phyloP scores from a whole-genome alignment of 1,284 basidiomycete genomes.

The Cystobasidium sp. region DNA sequence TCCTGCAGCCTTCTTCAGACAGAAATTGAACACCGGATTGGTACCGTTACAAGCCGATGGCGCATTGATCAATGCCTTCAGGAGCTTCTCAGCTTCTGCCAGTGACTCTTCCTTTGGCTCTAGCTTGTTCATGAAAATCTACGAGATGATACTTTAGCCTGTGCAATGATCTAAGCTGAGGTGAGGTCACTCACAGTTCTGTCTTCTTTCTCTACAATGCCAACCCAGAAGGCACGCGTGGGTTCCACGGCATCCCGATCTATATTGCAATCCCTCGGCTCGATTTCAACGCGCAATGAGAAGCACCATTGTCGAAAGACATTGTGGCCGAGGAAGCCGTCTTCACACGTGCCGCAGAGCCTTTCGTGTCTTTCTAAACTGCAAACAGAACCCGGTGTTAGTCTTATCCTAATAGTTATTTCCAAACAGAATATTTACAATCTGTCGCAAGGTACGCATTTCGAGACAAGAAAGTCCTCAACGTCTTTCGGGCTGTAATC shows the following conservation, averaged over 20 bases:
- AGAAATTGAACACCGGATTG: constrained; percentile 40
- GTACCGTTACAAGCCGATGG: constrained; percentile 19
- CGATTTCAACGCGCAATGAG: constrained; percentile 26
- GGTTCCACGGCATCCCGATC: constrained; percentile 6
- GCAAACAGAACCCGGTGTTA: neutral
- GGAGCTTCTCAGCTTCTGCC: constrained; percentile 3
- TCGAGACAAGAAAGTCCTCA: neutral
- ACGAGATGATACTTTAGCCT: neutral
- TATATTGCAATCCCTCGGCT: constrained; percentile 23
- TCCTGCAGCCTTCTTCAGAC: constrained; percentile 4
- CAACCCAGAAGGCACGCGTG: constrained; percentile 17
- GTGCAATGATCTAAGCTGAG: neutral
- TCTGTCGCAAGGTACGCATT: constrained; percentile 1
- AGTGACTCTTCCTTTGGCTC: constrained; percentile 16
- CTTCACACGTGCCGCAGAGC: constrained; percentile 6
- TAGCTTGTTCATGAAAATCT: constrained; percentile 39
- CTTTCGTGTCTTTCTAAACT: constrained; percentile 10
- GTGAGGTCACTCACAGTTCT: constrained; percentile 5
- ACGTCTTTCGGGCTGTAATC: neutral
- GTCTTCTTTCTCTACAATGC: constrained; percentile 13
- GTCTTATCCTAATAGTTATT: neutral
- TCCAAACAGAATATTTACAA: neutral
- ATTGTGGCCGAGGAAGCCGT: constrained; percentile 1
- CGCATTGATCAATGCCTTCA: constrained; percentile 1
- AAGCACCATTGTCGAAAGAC: constrained; percentile 22